Conservation (phyloP, 2,329 filamentous ascomycete species). For the Nothopassalora personata region DNA sequence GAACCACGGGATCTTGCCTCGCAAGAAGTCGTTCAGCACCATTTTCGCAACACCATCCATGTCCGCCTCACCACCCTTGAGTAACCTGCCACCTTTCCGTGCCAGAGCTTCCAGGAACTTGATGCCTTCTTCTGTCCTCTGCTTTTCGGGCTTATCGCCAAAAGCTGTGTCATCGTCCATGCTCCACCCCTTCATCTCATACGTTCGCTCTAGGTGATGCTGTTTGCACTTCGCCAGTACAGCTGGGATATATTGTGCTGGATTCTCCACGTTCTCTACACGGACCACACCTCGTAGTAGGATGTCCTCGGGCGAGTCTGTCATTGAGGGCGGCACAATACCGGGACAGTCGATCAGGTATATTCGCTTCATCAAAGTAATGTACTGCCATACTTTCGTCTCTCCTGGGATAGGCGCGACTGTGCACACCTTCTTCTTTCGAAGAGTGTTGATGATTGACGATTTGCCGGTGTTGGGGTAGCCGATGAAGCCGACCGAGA, state of each 20-base stretch:
- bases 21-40: slow-evolving; percentile 91
- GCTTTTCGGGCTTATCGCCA: slow-evolving; percentile 26
- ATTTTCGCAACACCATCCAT: slow-evolving; percentile 93
- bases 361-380: slow-evolving; percentile 89
- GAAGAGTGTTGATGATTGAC: slow-evolving; percentile 91
- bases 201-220: slow-evolving; percentile 87
- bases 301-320: slow-evolving; percentile 80
- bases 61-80: slow-evolving; percentile 92
- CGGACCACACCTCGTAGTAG: slow-evolving; percentile 85
- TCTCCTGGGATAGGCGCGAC: slow-evolving; percentile 93
- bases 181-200: slow-evolving; percentile 72
- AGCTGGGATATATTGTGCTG: slow-evolving; percentile 88
- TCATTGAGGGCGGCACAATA: slow-evolving; percentile 82
- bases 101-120: slow-evolving; percentile 85
- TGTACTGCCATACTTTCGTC: slow-evolving; percentile 98
- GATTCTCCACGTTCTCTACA: slow-evolving; percentile 93
- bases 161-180: slow-evolving; percentile 15
- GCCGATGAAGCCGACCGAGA: slow-evolving; percentile 82
- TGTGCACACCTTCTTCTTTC: slow-evolving; percentile 89
- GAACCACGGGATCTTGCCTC: slow-evolving; percentile 96
- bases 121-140: slow-evolving; percentile 54
- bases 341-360: slow-evolving; percentile 96
- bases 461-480: slow-evolving; percentile 96
- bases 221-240: slow-evolving; percentile 75
- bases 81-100: slow-evolving; percentile 75